Percentiles rank a stretch among this genome's conserved stretches.
These are phyloP conservation scores for Boletus huronensis DNA, from an alignment of 768 basidiomycete genomes.

Conservation along the genomic window DNA sequence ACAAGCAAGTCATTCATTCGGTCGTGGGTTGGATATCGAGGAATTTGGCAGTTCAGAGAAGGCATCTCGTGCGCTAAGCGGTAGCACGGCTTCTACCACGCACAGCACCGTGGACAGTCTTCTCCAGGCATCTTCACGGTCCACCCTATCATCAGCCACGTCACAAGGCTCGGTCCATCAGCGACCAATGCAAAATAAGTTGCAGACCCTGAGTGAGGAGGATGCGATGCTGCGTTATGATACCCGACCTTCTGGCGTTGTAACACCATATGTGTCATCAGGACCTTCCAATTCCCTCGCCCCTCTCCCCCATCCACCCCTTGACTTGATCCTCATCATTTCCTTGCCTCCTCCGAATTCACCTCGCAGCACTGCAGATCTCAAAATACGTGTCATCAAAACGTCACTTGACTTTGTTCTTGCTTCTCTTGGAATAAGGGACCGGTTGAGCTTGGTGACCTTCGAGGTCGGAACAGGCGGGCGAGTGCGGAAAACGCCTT, in stretches of 20 bases:
- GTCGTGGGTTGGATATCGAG: constrained; percentile 54
- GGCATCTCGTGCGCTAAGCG: constrained; percentile 77
- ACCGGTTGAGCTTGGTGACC: constrained; percentile 86
- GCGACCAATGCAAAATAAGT: constrained; percentile 39
- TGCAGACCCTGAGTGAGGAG: constrained; percentile 68
- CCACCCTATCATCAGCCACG: constrained; percentile 71
- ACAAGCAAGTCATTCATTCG: constrained; percentile 37
- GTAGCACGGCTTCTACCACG: constrained; percentile 60
- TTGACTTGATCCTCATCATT: constrained; percentile 91
- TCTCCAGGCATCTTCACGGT: constrained; percentile 61
- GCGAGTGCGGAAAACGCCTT: constrained; percentile 88
- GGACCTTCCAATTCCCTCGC: constrained; percentile 78
- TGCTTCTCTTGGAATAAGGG: constrained; percentile 68
- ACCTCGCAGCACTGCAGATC: constrained; percentile 71
- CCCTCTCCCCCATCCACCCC: constrained; percentile 78
- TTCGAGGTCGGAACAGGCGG: constrained; percentile 88
- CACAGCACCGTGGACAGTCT: constrained; percentile 61
- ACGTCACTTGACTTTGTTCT: constrained; percentile 84
- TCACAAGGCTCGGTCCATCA: constrained; percentile 57
- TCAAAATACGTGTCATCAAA: constrained; percentile 88
- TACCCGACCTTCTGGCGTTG: constrained; percentile 45
- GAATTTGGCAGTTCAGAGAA: constrained; percentile 78
- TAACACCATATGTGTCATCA: constrained; percentile 67
- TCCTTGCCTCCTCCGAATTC: constrained; percentile 76
- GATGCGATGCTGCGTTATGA: constrained; percentile 62